Evolutionary conservation across 305 asterid species (phyloP).

Genomic region (Fraxinus baroniana): DNA sequence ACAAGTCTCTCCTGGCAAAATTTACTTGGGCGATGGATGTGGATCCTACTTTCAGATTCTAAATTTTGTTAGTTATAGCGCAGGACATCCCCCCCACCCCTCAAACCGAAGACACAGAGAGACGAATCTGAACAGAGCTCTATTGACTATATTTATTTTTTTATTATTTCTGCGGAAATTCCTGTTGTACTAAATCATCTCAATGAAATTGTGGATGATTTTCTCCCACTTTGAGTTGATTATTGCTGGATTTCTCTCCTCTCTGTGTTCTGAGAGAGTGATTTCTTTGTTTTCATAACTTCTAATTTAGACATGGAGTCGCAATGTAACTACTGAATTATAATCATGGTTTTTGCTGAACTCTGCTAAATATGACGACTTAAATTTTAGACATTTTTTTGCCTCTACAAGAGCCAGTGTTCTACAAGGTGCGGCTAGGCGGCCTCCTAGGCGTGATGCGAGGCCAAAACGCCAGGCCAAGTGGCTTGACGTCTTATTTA

Average conservation of each 20-base stretch:
- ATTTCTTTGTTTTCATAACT: neutral
- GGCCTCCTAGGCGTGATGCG: too few relatives aligned
- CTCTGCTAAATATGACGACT: neutral
- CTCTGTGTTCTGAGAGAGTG: neutral
- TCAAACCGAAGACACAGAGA: slow-evolving; percentile 11
- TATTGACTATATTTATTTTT: slow-evolving; percentile 15
- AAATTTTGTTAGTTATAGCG: slow-evolving; percentile 24
- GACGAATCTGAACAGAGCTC: neutral
- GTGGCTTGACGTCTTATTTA: too few relatives aligned
- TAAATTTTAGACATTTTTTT: neutral
- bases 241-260: neutral
- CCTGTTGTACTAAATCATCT: slow-evolving; percentile 30
- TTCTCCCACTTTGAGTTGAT: slow-evolving; percentile 25
- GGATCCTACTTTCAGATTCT: slow-evolving; percentile 86
- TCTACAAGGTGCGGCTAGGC: too few relatives aligned
- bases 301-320: neutral
- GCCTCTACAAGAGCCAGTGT: neutral
- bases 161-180: slow-evolving; percentile 26
- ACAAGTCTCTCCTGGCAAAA: slow-evolving; percentile 90
- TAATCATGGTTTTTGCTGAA: neutral
- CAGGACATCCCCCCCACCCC: slow-evolving; percentile 7
- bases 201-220: slow-evolving; percentile 30
- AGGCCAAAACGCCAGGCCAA: too few relatives aligned
- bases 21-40: slow-evolving; percentile 99
- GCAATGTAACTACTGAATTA: neutral